Percentiles rank a stretch among this genome's conserved stretches.
These are phyloP conservation scores for Takashimella tepidaria DNA, from an alignment of 1,284 basidiomycete species.

Conservation along the genomic window DNA sequence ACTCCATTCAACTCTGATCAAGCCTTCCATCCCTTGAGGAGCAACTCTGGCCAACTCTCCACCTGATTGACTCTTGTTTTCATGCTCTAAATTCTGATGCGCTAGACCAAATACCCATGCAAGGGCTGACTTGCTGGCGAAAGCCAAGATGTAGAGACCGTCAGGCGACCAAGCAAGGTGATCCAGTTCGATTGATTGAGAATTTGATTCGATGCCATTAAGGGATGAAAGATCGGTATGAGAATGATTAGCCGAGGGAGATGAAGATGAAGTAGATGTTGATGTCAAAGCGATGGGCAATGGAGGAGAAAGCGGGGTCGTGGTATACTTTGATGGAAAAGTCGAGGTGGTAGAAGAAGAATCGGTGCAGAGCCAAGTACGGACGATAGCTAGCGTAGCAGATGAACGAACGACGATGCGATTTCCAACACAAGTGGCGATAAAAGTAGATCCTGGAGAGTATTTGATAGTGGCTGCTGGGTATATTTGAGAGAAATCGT, in stretches of 20 bases:
- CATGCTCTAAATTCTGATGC: too few species aligned
- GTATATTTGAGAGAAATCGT: slow-evolving; percentile 41
- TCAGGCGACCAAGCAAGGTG: slow-evolving; percentile 75
- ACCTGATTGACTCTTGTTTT: slow-evolving; percentile 61
- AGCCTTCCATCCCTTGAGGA: slow-evolving; percentile 73
- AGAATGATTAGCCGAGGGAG: neutral
- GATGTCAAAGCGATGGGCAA: neutral
- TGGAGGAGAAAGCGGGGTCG: too few species aligned
- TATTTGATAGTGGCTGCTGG: slow-evolving; percentile 25
- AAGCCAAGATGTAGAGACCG: slow-evolving; percentile 72
- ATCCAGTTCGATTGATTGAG: slow-evolving; percentile 56
- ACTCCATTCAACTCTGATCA: slow-evolving; percentile 77
- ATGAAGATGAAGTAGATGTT: neutral
- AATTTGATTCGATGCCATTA: too few species aligned
- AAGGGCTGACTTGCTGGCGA: slow-evolving; percentile 59
- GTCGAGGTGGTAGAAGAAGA: neutral
- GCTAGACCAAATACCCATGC: slow-evolving; percentile 53
- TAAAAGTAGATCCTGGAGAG: slow-evolving; percentile 46
- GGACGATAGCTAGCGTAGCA: slow-evolving; percentile 35
- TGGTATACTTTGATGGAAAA: neutral
- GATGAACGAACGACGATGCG: slow-evolving; percentile 41
- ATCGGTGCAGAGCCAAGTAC: slow-evolving; percentile 32
- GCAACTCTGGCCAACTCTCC: slow-evolving; percentile 57
- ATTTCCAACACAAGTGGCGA: slow-evolving; percentile 33
- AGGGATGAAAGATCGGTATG: too few species aligned